Base-by-base conservation (phyloP, 192 early-diverging fungal genomes). In the Kappamyces sp. region DNA sequence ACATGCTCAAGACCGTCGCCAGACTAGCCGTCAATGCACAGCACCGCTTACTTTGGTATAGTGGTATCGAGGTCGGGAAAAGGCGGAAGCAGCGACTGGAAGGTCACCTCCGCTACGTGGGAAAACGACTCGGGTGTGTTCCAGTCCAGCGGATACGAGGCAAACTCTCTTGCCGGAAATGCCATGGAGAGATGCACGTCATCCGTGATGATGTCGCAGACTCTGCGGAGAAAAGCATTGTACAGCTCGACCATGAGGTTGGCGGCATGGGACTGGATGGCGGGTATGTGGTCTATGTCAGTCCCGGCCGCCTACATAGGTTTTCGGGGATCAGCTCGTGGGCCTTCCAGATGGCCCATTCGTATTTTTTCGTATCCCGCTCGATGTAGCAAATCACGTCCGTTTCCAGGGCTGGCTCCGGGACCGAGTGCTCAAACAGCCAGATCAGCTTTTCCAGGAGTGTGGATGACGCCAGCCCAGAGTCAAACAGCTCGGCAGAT, bases 161-260 rank as follows among this genome's bases (percentile, higher is more conserved):
- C 31, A 55, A 39, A 55, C n/a, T 55, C 53, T 55, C 45, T n/a
- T 4, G 53, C 53, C 31, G 53, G 53, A 39, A 37, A 55, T 6
- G 53, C 40, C 31, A 55, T 55, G 4, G 14, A 4, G 5, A 55
- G 31, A 3, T 43, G 36, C 4, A 3, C 8, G 4, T 39, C 29
- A n/a, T 34, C 31, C 5, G 29, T 55, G 9, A 55, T 4, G n/a
- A 55, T 55, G 15, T 34, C 31, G 3, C 41, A 11, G 2, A 55
- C 31, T 55, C 45, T 22, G n/a, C 36, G 4, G 2, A 55, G 6
- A 9, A 55, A 38, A 39, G 7, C 7, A 55, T 55, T 55, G n/a
- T 55, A 55, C 31, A 55, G 2, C 14, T 55, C 29, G 30, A 55
- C 36, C 53, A 55, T 55, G 15, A 38, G 30, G 45, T 55, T 55